A percentile compares a stretch with the other conserved stretches of the same genome.
Evolutionary conservation across 495 filamentous ascomycete genomes (phyloP).

Genomic region (Terfezia claveryi): DNA sequence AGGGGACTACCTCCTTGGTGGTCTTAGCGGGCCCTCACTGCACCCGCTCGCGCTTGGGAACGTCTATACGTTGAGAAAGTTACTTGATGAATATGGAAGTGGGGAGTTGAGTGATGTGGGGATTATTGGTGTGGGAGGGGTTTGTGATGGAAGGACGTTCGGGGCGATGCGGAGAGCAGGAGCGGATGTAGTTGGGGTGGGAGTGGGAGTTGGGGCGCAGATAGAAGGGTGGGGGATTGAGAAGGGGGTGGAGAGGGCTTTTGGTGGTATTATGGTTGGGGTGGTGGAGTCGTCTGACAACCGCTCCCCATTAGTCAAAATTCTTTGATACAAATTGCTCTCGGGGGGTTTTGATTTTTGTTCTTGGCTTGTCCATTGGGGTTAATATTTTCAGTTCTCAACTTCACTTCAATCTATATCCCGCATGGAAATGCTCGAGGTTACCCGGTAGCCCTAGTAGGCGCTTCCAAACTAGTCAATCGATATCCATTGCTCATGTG

Average conservation of each 20-base stretch:
- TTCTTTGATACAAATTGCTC: too few relatives aligned
- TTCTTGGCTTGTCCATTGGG: too few relatives aligned
- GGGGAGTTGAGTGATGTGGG: slow-evolving; percentile 25
- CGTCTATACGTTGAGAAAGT: slow-evolving; percentile 32
- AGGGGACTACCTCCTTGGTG: slow-evolving; percentile 35
- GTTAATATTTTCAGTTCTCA: too few relatives aligned
- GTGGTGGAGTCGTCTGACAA: background rate
- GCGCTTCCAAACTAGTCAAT: too few relatives aligned
- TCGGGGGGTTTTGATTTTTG: too few relatives aligned
- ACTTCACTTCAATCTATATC: too few relatives aligned
- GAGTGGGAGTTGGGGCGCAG: slow-evolving; percentile 33
- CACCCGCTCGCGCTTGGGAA: slow-evolving; percentile 58
- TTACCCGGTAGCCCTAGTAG: too few relatives aligned
- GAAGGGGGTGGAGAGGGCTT: slow-evolving; percentile 22
- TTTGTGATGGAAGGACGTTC: slow-evolving; percentile 34
- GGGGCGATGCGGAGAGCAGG: slow-evolving; percentile 40
- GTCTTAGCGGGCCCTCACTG: slow-evolving; percentile 41
- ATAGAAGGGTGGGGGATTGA: too few relatives aligned
- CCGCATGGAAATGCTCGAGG: too few relatives aligned
- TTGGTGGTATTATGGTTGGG: background rate
- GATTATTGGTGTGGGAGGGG: slow-evolving; percentile 48
- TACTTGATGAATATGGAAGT: slow-evolving; percentile 26
- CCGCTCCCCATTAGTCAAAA: too few relatives aligned
- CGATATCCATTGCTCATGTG: too few relatives aligned
- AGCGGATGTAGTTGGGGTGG: slow-evolving; percentile 38